Percentiles rank a stretch among this genome's conserved stretches.
phyloP scores from a whole-genome alignment of 345 rosid genomes.

The Eucalyptus viminalis region DNA sequence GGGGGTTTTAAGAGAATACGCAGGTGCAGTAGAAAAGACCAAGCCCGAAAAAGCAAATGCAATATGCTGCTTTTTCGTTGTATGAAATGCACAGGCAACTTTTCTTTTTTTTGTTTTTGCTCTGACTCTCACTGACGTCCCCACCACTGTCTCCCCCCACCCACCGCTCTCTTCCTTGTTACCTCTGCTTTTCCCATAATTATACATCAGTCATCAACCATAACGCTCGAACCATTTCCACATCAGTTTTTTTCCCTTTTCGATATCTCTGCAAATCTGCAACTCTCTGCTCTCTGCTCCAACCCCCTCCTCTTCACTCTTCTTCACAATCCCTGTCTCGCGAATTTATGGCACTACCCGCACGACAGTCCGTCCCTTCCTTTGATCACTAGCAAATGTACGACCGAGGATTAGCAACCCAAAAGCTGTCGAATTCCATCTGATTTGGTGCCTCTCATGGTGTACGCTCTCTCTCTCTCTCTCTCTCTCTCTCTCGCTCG shows the following conservation, averaged over 20 bases:
- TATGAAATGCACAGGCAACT: conserved; percentile 1
- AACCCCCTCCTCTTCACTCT: background rate
- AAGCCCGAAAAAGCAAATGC: background rate
- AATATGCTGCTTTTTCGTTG: background rate
- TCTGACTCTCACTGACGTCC: conserved; percentile 23
- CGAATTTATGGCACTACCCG: background rate
- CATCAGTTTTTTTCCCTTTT: background rate
- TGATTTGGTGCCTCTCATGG: background rate
- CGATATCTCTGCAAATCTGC: background rate
- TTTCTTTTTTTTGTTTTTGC: conserved; percentile 8
- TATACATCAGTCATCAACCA: conserved; percentile 17
- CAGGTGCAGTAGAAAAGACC: background rate
- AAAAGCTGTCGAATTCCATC: background rate
- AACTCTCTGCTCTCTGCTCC: background rate
- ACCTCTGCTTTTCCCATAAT: conserved; percentile 49
- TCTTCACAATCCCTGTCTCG: background rate
- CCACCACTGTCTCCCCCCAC: conserved; percentile 39
- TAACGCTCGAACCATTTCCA: background rate
- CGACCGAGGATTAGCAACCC: background rate
- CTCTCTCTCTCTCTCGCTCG: background rate
- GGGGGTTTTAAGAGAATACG: background rate
- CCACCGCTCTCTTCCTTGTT: conserved; percentile 14
- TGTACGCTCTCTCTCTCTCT: background rate
- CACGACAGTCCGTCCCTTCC: background rate
- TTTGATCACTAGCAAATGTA: background rate